Conservation (phyloP, 257 asterid species). For the Cordia subcordata region DNA sequence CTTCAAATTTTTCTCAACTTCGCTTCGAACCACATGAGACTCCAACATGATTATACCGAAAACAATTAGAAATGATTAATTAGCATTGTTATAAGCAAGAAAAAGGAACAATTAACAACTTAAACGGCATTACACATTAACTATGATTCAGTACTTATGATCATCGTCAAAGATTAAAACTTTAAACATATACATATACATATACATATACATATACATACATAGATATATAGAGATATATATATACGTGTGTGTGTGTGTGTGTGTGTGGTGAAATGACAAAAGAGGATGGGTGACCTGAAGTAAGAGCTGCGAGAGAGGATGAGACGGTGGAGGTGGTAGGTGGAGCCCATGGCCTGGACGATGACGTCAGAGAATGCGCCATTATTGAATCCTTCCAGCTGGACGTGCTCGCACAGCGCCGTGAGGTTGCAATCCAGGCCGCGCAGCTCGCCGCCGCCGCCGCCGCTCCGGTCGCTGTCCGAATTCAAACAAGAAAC, state of each 20-base stretch:
- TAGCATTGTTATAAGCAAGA: too few species aligned
- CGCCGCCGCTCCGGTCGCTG: conserved; percentile 35
- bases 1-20: too few species aligned
- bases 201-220: too few species aligned
- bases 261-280: background rate
- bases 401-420: conserved; percentile 85
- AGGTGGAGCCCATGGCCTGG: conserved; percentile 74
- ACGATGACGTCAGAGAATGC: conserved; percentile 85
- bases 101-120: too few species aligned
- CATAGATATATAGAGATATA: background rate
- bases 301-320: conserved; percentile 94
- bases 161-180: too few species aligned
- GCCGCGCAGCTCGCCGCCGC: conserved; percentile 43
- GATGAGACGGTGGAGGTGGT: conserved; percentile 84
- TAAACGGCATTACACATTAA: too few species aligned
- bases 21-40: too few species aligned
- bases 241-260: background rate
- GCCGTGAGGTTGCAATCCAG: conserved; percentile 82
- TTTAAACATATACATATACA: too few species aligned
- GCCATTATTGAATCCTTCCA: conserved; percentile 82
- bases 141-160: too few species aligned
- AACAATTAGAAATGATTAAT: too few species aligned
- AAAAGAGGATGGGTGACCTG: conserved; percentile 68
- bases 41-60: too few species aligned
- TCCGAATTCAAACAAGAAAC: conserved; percentile 22